Percentiles rank a stretch among this genome's conserved stretches.
Conservation (phyloP, 2,329 filamentous ascomycete genomes). For the Cordyceps tenuipes region DNA sequence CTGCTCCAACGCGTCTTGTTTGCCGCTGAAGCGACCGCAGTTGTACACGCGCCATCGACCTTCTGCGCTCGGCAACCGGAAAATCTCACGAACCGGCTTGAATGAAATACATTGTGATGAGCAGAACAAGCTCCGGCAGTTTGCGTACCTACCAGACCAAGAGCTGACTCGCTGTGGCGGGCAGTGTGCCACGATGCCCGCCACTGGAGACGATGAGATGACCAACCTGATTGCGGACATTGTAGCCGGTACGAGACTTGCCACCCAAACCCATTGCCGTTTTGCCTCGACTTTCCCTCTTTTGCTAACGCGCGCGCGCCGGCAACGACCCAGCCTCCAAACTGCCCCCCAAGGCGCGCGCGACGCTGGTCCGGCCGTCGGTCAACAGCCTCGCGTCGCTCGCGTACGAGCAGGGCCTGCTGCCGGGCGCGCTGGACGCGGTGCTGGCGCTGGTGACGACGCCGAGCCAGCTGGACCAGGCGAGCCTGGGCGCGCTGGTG, state of each 20-base stretch:
- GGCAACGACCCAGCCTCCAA: slow-evolving; percentile 40
- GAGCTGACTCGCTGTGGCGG: not conserved
- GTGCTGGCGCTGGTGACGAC: slow-evolving; percentile 60
- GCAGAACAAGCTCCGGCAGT: not conserved
- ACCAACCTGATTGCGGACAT: slow-evolving; percentile 29
- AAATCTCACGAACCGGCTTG: not conserved
- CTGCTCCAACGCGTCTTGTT: not conserved
- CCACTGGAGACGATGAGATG: slow-evolving; percentile 25
- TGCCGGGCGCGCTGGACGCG: slow-evolving; percentile 48
- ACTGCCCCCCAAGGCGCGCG: slow-evolving; percentile 57
- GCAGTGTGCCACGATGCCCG: slow-evolving; percentile 14
- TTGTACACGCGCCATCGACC: not conserved
- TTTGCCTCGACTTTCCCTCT: too few species aligned
- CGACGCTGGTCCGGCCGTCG: slow-evolving; percentile 51
- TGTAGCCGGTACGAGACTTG: slow-evolving; percentile 17
- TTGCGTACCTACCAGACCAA: not conserved
- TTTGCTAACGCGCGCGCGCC: not conserved
- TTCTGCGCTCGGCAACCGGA: not conserved
- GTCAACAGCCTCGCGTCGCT: slow-evolving; percentile 55
- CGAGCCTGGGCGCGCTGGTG: slow-evolving; percentile 58
- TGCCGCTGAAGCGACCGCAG: not conserved
- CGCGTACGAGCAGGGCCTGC: slow-evolving; percentile 61
- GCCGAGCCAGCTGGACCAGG: slow-evolving; percentile 66
- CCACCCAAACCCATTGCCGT: too few species aligned
- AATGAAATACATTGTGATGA: not conserved